Conservation (phyloP, 2,329 filamentous ascomycete genomes). For the Fusarium scirpi region DNA sequence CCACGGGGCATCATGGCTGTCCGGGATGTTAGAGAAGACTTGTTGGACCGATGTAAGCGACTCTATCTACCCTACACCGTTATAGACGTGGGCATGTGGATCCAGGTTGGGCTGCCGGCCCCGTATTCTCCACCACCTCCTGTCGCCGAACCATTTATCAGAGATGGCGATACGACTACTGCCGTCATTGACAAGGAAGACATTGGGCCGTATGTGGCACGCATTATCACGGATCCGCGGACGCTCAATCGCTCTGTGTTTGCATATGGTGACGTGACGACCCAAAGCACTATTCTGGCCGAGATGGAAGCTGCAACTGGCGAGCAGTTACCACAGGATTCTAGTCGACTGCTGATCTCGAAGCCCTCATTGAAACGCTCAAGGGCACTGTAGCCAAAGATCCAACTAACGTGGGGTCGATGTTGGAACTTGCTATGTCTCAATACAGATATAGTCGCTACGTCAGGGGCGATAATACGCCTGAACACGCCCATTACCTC, state of each 20-base stretch:
- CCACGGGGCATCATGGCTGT: background rate
- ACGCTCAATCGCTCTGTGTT: conserved; percentile 66
- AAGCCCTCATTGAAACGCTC: background rate
- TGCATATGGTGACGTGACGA: conserved; percentile 59
- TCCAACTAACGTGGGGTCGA: background rate
- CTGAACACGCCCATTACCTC: background rate
- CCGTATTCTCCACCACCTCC: background rate
- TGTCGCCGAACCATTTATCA: background rate
- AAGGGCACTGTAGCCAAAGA: background rate
- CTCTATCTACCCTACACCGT: background rate
- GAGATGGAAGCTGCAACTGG: background rate
- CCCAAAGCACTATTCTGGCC: conserved; percentile 47
- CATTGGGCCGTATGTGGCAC: conserved; percentile 63
- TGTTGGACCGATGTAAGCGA: background rate
- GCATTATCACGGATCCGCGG: conserved; percentile 62
- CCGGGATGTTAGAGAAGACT: background rate
- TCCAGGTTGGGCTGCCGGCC: background rate
- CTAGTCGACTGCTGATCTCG: background rate
- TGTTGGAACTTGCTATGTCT: background rate
- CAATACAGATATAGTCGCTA: background rate
- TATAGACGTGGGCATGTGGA: background rate
- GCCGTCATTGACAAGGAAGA: conserved; percentile 62
- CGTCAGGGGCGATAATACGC: conserved; percentile 1
- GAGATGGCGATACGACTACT: conserved; percentile 52
- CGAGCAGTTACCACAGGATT: background rate